Evolutionary conservation across 1,284 basidiomycete genomes (phyloP).

Genomic region (Papiliotrema terrestris): DNA sequence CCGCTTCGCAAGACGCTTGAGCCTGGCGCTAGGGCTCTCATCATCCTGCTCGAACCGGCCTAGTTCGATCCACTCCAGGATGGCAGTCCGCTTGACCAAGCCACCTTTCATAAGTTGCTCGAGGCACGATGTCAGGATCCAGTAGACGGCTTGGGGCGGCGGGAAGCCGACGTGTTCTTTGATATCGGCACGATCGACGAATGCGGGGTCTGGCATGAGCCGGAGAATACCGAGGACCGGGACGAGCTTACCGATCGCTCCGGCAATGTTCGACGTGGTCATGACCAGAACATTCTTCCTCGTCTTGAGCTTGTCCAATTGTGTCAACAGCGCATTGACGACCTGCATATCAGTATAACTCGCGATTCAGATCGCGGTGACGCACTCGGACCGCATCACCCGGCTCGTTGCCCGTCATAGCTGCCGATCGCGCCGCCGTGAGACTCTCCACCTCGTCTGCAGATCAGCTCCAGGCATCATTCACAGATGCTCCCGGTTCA

Average conservation of each 20-base stretch:
- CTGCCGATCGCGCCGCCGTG: conserved; percentile 89
- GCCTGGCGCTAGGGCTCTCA: conserved; percentile 19
- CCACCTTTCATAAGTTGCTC: conserved; percentile 71
- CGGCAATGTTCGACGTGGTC: conserved; percentile 92
- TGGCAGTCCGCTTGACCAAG: conserved; percentile 62
- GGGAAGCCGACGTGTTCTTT: conserved; percentile 92
- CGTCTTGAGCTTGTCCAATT: conserved; percentile 91
- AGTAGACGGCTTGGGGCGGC: conserved; percentile 84
- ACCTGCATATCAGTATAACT: conserved; percentile 58
- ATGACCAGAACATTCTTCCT: conserved; percentile 92
- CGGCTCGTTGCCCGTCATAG: conserved; percentile 89
- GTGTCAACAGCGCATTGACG: conserved; percentile 94
- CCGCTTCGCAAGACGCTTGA: conserved; percentile 64
- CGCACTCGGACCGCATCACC: conserved; percentile 86
- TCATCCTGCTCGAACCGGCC: background rate
- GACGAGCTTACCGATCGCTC: conserved; percentile 73
- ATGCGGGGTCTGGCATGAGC: conserved; percentile 70
- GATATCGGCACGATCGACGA: conserved; percentile 95
- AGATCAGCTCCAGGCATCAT: conserved; percentile 1
- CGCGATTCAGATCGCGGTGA: conserved; percentile 4
- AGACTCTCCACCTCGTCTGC: conserved; percentile 94
- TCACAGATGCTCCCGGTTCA: too few species aligned
- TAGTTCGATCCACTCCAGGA: conserved; percentile 10
- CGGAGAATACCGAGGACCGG: background rate
- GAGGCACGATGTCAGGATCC: conserved; percentile 82